Base-by-base conservation (phyloP, 1,139 yeast genomes). In the Arxiozyma telluris region DNA sequence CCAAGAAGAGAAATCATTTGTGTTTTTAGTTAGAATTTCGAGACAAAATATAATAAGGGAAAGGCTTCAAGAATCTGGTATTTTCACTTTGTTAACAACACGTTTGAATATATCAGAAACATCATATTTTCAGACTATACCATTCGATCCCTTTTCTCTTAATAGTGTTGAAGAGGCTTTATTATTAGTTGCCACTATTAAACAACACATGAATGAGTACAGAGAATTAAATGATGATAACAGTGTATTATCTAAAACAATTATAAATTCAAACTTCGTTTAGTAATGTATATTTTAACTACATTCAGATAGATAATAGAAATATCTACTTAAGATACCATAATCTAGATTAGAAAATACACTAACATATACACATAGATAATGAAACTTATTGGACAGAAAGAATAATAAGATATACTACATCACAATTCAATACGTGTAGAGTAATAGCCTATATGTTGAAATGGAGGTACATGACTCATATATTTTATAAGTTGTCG, bases 21-120 rank as follows among this genome's bases (percentile, higher is more conserved):
- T 87, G 0, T 79, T 82, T 56, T 81, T 91, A 58, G 81, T 87
- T 1, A 73, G 94, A 34, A 84, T 88, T 22, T 76, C 82, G 11
- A 69, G 73, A 22, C 76, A 72, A 49, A 64, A 61, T 27, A 65
- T 63, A 1, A 68, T 79, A 21, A 68, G 76, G 51, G 66, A 66
- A 20, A 66, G 74, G 55, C 64, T 72, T n/a, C 53, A 49, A 15
- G 58, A 62, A 21, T 67, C 74, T 1, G 71, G 70, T 2, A 65
- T 72, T 15, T 47, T 53, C 15, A 64, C 57, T 2, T 51, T 66
- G 42, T 63, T 65, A 7, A 46, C 34, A 30, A 53, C 49, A 38
- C 41, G 44, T 30, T 39, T 34, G 12, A 34, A 34, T 4, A 34
- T 12, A 34, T 34, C 12, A 34, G n/a, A 34, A 15, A 34, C n/a